Conservation (phyloP, 1,284 basidiomycete genomes). For the Schizophyllum amplum region DNA sequence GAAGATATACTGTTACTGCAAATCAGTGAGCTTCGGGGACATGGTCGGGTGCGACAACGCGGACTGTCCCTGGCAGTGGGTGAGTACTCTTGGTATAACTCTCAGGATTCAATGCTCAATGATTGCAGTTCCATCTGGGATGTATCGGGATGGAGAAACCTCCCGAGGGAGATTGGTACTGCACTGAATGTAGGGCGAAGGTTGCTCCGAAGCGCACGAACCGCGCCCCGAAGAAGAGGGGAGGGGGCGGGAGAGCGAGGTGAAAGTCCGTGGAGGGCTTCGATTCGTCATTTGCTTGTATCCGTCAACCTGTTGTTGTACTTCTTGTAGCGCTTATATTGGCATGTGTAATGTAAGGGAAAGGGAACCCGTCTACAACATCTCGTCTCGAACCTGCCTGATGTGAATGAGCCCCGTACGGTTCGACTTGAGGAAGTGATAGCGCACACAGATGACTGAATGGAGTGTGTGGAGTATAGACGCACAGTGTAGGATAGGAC, state of each 20-base stretch:
- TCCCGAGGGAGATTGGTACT: background rate
- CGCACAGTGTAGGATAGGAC: background rate
- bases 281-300: background rate
- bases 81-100: conserved; percentile 21
- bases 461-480: background rate
- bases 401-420: no score
- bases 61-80: conserved; percentile 92
- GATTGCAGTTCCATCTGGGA: background rate
- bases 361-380: no score
- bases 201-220: background rate
- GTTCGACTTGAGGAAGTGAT: background rate
- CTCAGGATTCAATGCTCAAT: background rate
- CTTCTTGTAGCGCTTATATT: no score
- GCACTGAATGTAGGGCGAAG: background rate
- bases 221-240: background rate
- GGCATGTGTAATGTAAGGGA: no score
- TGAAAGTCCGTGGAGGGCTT: background rate
- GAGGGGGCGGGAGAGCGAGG: background rate
- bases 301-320: background rate
- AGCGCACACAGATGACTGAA: background rate
- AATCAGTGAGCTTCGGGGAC: conserved; percentile 83
- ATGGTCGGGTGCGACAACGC: conserved; percentile 96
- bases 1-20: conserved; percentile 84
- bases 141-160: background rate
- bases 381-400: no score